Evolutionary conservation across 1,284 basidiomycete species (phyloP), one percentile per base, ranked within the genome.

Genomic region (Cronartium quercuum): DNA sequence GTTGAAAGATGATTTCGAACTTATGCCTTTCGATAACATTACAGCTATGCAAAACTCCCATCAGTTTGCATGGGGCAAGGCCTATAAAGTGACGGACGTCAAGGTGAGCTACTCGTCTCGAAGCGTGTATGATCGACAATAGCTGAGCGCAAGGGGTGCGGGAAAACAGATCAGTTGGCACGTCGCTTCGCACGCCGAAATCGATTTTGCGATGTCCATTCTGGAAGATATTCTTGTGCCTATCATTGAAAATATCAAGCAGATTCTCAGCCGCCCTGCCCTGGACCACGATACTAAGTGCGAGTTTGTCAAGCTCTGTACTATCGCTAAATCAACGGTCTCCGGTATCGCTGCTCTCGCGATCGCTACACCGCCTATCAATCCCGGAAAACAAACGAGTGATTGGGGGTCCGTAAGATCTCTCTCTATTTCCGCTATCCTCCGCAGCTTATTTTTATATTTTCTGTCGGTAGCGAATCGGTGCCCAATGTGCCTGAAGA

Each of bases 201-300:
- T 98, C 76, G 86, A 86, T 41, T 91, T 97, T 80, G 88, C 89
- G 1, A 82, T 98, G 58, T 88, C 92, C 75, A 85, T 95, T 21
- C 82, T 95, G 24, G 88, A 91, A 69, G 83, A 86, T 60, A 85
- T 94, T 15, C 87, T 87, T 35, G 82, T 84, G 6, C 91, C 91
- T 1, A 84, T 87, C 0, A 81, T 95, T 35, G 84, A 87, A 75
- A 87, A 86, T 69, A 84, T 98, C 0, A 90, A 93, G 66, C 78
- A 78, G 5, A 84, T 95, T 15, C 68, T 79, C 9, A 42, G 69
- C 7, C 67, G 77, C 40, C 55, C 66, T 7, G 65, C 74, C 47
- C 70, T 51, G 15, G 76, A 68, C 18, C 62, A 74, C 15, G 68
- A 67, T 63, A 71, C 69, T 51, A 70, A 68, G 24, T 66, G 60